Conservation (phyloP, 1,284 basidiomycete genomes). For the Termitomyces sp. region DNA sequence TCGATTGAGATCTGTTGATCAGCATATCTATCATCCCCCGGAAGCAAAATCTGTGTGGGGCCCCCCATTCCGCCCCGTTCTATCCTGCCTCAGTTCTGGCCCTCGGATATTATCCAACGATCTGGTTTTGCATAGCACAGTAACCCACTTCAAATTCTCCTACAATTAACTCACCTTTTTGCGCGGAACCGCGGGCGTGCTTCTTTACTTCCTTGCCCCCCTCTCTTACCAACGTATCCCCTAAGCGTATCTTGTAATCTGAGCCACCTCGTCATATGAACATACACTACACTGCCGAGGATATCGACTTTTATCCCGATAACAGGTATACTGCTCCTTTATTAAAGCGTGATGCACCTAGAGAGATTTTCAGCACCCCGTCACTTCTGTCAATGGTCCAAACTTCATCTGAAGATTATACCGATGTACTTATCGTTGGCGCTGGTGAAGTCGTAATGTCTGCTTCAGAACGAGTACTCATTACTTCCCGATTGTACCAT, state of each 20-base stretch:
- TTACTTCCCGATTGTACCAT: not conserved
- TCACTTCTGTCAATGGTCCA: conserved; percentile 8
- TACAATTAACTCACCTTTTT: conserved; percentile 1
- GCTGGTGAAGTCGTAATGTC: conserved; percentile 7
- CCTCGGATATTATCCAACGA: conserved; percentile 10
- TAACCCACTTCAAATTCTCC: conserved; percentile 7
- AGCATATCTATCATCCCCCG: conserved; percentile 1
- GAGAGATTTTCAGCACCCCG: not conserved
- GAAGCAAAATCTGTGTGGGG: not conserved
- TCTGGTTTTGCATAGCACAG: not conserved
- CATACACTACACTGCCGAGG: conserved; percentile 9
- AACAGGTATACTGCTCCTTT: not conserved
- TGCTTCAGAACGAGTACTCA: not conserved
- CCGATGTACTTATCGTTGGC: conserved; percentile 14
- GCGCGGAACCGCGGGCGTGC: conserved; percentile 8
- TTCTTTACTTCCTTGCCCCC: conserved; percentile 2
- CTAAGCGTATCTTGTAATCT: conserved; percentile 4
- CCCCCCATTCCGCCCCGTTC: not conserved
- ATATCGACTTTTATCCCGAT: conserved; percentile 2
- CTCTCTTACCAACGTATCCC: not conserved
- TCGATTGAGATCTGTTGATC: not conserved
- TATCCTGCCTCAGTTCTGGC: not conserved
- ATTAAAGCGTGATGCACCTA: conserved; percentile 8
- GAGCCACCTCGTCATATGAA: conserved; percentile 8
- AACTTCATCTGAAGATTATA: conserved; percentile 7